A percentile compares a stretch with the other conserved stretches of the same genome.
These are phyloP conservation scores for Leptographium galeiforme DNA, from an alignment of 2,329 filamentous ascomycete species.

Conservation along the genomic window DNA sequence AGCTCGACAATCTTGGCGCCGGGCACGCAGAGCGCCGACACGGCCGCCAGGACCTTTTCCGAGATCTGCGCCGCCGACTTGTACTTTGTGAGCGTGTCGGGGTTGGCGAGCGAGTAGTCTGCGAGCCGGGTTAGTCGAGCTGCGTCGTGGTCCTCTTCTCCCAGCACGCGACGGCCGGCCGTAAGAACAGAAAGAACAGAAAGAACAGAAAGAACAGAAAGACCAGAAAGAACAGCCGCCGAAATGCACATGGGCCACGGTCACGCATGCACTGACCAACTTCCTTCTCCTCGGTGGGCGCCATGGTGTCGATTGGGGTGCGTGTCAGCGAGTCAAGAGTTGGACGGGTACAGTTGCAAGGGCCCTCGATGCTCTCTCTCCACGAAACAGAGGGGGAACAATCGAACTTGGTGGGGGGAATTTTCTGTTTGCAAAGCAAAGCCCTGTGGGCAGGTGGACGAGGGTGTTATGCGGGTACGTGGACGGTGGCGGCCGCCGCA, in stretches of 20 bases:
- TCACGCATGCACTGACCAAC: constrained; percentile 22
- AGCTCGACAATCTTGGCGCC: constrained; percentile 87
- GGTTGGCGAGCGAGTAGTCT: constrained; percentile 87
- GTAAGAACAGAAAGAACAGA: neutral
- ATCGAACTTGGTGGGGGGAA: neutral
- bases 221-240: neutral
- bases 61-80: constrained; percentile 93
- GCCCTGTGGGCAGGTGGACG: neutral
- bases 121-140: neutral
- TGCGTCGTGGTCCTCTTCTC: too few relatives aligned
- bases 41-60: constrained; percentile 84
- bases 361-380: too few relatives aligned
- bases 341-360: neutral
- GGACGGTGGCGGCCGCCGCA: neutral
- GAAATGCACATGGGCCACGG: neutral
- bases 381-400: neutral
- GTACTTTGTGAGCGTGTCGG: constrained; percentile 96
- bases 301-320: constrained; percentile 19
- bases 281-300: constrained; percentile 27
- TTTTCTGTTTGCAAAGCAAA: neutral
- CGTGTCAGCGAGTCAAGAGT: neutral
- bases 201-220: neutral
- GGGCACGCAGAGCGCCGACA: constrained; percentile 59
- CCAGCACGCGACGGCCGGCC: too few relatives aligned
- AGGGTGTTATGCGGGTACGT: neutral